Conservation (phyloP, 2,329 filamentous ascomycete genomes). For the Fusarium sp. region DNA sequence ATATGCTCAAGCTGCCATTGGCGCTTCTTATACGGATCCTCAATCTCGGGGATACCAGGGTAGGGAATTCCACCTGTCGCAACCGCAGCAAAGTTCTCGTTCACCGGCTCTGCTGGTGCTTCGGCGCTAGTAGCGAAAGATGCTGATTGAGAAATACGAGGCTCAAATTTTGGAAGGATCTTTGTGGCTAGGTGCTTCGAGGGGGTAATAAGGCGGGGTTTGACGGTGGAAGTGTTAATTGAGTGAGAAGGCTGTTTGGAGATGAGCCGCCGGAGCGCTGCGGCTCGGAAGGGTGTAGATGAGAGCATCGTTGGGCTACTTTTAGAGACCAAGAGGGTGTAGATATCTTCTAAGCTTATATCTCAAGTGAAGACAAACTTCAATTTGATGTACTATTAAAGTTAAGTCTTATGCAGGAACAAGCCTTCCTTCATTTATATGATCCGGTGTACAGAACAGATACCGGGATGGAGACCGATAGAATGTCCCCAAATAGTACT, state of each 20-base stretch:
- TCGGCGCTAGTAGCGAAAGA: constrained; percentile 42
- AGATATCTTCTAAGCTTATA: too few relatives aligned
- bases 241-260: constrained; percentile 24
- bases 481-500: not conserved
- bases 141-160: not conserved
- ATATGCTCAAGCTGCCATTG: constrained; percentile 57
- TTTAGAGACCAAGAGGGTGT: not conserved
- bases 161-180: not conserved
- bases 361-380: not conserved
- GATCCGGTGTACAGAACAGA: not conserved
- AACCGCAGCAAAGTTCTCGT: constrained; percentile 45
- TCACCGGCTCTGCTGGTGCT: constrained; percentile 23
- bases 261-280: constrained; percentile 22
- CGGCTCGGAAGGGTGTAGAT: constrained; percentile 11
- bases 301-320: constrained; percentile 28
- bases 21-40: constrained; percentile 57
- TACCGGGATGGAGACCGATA: not conserved
- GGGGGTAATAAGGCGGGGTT: constrained; percentile 2
- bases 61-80: constrained; percentile 52
- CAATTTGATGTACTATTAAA: not conserved
- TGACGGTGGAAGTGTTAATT: constrained; percentile 22
- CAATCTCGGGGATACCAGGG: constrained; percentile 67
- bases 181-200: constrained; percentile 10
- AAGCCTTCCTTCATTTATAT: constrained; percentile 8
- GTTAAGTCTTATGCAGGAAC: not conserved